A percentile compares a stretch with the other conserved stretches of the same genome.
Evolutionary conservation across 768 basidiomycete genomes (phyloP).

Genomic region (Phylloporus rhodoxanthus): DNA sequence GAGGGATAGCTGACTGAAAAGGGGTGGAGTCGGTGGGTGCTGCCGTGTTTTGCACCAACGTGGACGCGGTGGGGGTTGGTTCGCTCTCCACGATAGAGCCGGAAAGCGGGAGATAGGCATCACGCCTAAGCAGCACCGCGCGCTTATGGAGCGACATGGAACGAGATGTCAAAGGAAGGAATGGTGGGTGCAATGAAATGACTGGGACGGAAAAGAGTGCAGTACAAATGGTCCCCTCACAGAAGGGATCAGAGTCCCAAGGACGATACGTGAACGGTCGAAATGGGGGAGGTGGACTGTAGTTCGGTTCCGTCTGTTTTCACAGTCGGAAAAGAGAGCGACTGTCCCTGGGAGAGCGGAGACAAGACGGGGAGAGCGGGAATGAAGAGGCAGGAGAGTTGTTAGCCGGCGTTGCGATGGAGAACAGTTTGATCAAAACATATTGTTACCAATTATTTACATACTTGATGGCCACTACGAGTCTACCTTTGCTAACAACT

Average conservation of each 20-base stretch:
- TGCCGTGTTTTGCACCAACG: constrained; percentile 18
- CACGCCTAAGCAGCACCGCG: constrained; percentile 13
- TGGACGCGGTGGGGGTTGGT: constrained; percentile 24
- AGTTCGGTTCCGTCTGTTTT: constrained; percentile 19
- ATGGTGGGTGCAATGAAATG: constrained; percentile 3
- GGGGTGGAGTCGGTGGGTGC: not conserved
- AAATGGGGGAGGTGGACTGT: not conserved
- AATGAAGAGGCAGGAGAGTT: not conserved
- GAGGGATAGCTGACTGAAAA: constrained; percentile 9
- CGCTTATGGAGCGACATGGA: constrained; percentile 15
- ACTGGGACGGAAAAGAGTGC: constrained; percentile 17
- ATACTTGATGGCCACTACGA: not conserved
- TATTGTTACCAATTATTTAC: not conserved
- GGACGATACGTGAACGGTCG: not conserved
- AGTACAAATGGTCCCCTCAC: constrained; percentile 14
- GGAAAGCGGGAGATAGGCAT: constrained; percentile 9
- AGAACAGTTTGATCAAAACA: not conserved
- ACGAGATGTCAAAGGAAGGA: not conserved
- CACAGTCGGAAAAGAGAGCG: not conserved
- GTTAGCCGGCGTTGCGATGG: constrained; percentile 14
- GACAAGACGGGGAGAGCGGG: constrained; percentile 6
- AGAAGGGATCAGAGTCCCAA: constrained; percentile 16
- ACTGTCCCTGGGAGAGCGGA: too few relatives aligned
- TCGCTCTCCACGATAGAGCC: constrained; percentile 23
- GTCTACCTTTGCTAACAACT: constrained; percentile 9